Conservation (phyloP, 2,329 filamentous ascomycete genomes). For the Akanthomyces uredinophilus region DNA sequence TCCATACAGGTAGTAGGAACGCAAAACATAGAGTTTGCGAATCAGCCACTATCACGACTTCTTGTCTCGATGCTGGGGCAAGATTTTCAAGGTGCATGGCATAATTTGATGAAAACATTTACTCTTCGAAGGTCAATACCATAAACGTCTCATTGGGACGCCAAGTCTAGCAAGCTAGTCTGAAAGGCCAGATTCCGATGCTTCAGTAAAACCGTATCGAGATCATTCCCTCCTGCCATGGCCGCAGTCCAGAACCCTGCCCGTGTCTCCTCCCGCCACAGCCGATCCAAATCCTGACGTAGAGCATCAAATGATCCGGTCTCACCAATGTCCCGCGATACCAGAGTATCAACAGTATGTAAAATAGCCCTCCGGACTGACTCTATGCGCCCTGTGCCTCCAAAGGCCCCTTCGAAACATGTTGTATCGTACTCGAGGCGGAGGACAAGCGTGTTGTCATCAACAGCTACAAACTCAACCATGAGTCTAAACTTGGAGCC, state of each 20-base stretch:
- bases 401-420: not conserved
- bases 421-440: constrained; percentile 16
- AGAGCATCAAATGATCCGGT: not conserved
- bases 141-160: not conserved
- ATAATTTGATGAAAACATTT: not conserved
- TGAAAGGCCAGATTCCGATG: not conserved
- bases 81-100: not conserved
- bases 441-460: constrained; percentile 11
- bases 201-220: not conserved
- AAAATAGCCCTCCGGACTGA: not conserved
- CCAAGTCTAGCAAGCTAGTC: not conserved
- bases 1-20: not conserved
- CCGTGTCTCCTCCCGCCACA: not conserved
- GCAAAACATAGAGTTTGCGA: not conserved
- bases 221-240: not conserved
- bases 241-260: not conserved
- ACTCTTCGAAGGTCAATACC: not conserved
- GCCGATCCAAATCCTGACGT: not conserved
- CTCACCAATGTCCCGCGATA: not conserved
- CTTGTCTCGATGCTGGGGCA: not conserved
- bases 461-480: constrained; percentile 17
- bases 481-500: constrained; percentile 20
- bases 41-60: not conserved
- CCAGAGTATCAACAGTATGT: not conserved
- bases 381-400: not conserved